Evolutionary conservation across 805 yeast genomes (phyloP), one percentile per base, ranked within the genome.

Genomic region (Starmerella potacharoeniae): DNA sequence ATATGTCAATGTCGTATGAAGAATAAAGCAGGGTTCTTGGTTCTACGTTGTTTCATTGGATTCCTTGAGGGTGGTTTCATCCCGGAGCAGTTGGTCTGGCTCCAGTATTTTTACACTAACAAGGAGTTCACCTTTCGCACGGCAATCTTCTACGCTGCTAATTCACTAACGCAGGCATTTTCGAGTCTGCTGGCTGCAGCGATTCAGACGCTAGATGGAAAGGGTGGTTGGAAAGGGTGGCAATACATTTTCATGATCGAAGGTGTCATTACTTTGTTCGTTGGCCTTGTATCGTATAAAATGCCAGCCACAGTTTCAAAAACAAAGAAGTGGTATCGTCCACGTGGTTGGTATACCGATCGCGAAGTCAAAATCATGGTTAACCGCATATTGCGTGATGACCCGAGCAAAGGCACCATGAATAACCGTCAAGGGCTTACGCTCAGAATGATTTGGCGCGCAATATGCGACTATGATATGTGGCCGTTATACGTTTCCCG

Each of bases 321-420:
- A 42, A 78, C 82, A 0, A 76, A 73, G 53, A 66, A 73, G 14
- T 69, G 72, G 68, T 72, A 68, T 55, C 69, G 74, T 39, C 73
- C 73, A 4, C 73, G 75, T 31, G 82, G 82, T 34, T 73, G 78
- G 77, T 72, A 71, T 56, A 48, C 8, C 10, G 73, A 74, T 11
- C 66, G 77, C 45, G 82, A 81, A 55, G 78, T 76, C 63, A 75
- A 75, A 51, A 78, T 80, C 52, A 70, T 78, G 14, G 83, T 79
- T 41, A 81, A 81, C 62, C 71, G 78, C 54, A 73, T 81, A 1
- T 66, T 81, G 42, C 69, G 84, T 61, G 84, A 81, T 63, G 86
- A 81, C 62, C 84, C 84, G 7, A 60, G 73, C 2, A 76, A 76
- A 68, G 83, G 84, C 29, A 82, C 77, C 55, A 79, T 80, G 84